Percentiles rank a stretch among this genome's conserved stretches.
These are phyloP conservation scores for Scytalidium lignicola DNA, from an alignment of 2,329 filamentous ascomycete genomes.

Conservation along the genomic window DNA sequence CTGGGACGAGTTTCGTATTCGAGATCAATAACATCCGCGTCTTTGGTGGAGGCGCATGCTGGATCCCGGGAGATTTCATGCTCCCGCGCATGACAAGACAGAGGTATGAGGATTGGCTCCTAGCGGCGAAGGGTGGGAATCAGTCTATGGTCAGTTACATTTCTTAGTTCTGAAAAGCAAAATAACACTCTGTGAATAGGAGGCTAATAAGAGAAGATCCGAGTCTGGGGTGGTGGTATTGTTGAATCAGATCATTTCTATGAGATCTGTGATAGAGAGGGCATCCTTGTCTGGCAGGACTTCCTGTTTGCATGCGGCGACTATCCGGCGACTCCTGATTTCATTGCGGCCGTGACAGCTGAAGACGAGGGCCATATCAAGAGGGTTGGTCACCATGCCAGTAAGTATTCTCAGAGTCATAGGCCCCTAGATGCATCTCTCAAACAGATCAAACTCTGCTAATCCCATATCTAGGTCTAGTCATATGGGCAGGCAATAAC, in stretches of 20 bases:
- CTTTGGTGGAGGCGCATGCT: neutral
- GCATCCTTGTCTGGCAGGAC: constrained; percentile 78
- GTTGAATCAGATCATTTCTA: constrained; percentile 72
- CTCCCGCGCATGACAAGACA: constrained; percentile 13
- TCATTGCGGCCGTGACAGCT: neutral
- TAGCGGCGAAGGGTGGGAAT: constrained; percentile 52
- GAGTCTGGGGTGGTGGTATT: constrained; percentile 69
- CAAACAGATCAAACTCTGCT: too few relatives aligned
- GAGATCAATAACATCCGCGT: neutral
- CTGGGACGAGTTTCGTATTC: neutral
- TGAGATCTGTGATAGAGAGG: constrained; percentile 69
- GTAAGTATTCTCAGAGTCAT: too few relatives aligned
- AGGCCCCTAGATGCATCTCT: too few relatives aligned
- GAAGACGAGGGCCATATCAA: neutral
- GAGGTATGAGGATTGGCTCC: constrained; percentile 53
- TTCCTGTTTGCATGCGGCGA: constrained; percentile 77
- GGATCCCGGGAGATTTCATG: neutral
- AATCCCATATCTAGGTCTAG: constrained; percentile 36
- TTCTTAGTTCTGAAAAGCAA: too few relatives aligned
- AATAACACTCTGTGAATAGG: too few relatives aligned
- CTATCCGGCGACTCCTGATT: constrained; percentile 46
- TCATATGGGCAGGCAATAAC: constrained; percentile 76
- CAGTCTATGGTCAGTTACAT: constrained; percentile 62
- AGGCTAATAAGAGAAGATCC: too few relatives aligned
- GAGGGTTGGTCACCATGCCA: neutral